Conservation (phyloP, 2,329 filamentous ascomycete species). For the Xylogone sp. region DNA sequence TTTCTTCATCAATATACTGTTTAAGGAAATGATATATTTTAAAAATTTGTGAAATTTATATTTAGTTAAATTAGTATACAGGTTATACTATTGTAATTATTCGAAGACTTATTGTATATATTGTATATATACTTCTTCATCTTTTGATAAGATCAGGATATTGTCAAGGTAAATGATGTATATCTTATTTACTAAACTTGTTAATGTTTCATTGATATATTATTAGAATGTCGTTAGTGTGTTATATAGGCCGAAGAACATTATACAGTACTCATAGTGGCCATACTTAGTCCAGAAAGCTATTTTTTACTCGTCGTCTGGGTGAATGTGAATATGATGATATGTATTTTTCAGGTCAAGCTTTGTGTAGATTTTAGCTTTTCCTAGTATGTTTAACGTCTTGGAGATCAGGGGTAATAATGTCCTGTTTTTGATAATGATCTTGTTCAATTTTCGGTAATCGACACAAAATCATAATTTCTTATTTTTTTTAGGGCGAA, state of each 20-base stretch:
- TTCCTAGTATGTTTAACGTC: constrained; percentile 20
- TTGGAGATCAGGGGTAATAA: constrained; percentile 29
- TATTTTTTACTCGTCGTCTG: constrained; percentile 31
- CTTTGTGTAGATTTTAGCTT: constrained; percentile 26
- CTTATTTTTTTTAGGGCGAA: constrained; percentile 29
- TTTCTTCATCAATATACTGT: constrained; percentile 14
- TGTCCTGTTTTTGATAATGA: constrained; percentile 32
- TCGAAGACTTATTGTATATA: constrained; percentile 8
- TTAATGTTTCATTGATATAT: constrained; percentile 22
- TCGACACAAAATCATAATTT: constrained; percentile 29
- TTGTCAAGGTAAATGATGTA: constrained; percentile 24
- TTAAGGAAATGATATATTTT: constrained; percentile 8
- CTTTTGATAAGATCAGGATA: constrained; percentile 26
- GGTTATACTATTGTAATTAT: not conserved
- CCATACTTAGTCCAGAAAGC: constrained; percentile 29
- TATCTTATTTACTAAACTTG: constrained; percentile 1
- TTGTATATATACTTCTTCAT: constrained; percentile 8
- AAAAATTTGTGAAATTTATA: constrained; percentile 18
- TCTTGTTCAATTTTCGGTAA: constrained; percentile 30
- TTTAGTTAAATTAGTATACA: constrained; percentile 8
- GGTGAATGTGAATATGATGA: constrained; percentile 28
- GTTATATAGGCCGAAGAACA: constrained; percentile 21
- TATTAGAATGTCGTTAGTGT: constrained; percentile 21
- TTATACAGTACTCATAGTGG: constrained; percentile 31
- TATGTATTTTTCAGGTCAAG: constrained; percentile 29